These are phyloP conservation scores for Sungouiozyma ichnusensis DNA, from an alignment of 805 yeast species.

Conservation along the genomic window DNA sequence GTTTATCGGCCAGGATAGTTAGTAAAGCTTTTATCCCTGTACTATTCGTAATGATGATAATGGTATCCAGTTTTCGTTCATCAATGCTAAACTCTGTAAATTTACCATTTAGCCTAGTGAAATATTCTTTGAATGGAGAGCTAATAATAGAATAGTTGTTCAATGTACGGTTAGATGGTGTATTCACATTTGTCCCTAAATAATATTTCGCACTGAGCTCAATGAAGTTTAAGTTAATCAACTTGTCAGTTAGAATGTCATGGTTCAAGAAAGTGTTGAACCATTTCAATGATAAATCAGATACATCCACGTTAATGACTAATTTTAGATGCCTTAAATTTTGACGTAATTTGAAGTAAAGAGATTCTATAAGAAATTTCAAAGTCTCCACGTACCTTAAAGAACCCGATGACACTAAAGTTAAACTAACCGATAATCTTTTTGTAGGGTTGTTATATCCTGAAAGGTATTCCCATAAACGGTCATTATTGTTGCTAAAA, in stretches of 20 bases:
- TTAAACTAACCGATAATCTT: background rate
- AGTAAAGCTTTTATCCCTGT: slow-evolving; percentile 28
- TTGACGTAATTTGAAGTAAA: slow-evolving; percentile 11
- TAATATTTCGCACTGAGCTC: background rate
- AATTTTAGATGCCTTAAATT: slow-evolving; percentile 9
- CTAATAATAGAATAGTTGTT: slow-evolving; percentile 5
- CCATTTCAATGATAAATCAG: slow-evolving; percentile 26
- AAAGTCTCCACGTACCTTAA: slow-evolving; percentile 27
- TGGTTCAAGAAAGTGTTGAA: slow-evolving; percentile 21
- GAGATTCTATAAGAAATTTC: slow-evolving; percentile 21
- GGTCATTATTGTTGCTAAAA: slow-evolving; percentile 18
- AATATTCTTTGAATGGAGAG: slow-evolving; percentile 28
- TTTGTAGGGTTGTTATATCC: background rate
- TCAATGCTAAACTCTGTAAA: slow-evolving; percentile 9
- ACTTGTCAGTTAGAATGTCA: slow-evolving; percentile 8
- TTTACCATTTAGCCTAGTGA: slow-evolving; percentile 17
- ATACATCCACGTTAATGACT: slow-evolving; percentile 17
- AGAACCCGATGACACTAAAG: slow-evolving; percentile 23
- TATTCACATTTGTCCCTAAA: background rate
- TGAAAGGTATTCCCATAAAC: slow-evolving; percentile 14
- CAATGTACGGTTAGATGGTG: background rate
- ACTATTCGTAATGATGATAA: slow-evolving; percentile 24
- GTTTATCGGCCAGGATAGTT: slow-evolving; percentile 27
- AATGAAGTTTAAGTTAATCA: slow-evolving; percentile 13
- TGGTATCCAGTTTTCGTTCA: slow-evolving; percentile 12